phyloP scores from a whole-genome alignment of 2,329 filamentous ascomycete species.

The Talaromyces funiculosus region DNA sequence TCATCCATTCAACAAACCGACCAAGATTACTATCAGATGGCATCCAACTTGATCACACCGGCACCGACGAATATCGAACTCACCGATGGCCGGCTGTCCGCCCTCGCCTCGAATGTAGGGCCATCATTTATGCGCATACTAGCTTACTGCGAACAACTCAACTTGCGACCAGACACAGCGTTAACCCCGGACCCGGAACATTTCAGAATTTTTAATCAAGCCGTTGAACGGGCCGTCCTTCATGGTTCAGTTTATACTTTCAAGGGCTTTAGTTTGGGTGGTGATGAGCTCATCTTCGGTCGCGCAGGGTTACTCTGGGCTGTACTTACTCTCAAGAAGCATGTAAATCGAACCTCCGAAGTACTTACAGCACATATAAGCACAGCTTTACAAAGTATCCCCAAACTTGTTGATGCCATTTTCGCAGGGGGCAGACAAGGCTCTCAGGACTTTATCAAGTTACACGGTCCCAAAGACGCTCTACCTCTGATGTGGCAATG shows the following conservation, averaged over 20 bases:
- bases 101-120: slow-evolving; percentile 26
- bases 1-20: slow-evolving; percentile 17
- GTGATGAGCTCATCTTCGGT: slow-evolving; percentile 36
- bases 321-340: slow-evolving; percentile 30
- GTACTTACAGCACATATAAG: slow-evolving; percentile 15
- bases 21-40: slow-evolving; percentile 20
- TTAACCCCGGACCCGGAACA: slow-evolving; percentile 22
- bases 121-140: slow-evolving; percentile 24
- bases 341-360: slow-evolving; percentile 18
- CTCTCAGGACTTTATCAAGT: slow-evolving; percentile 24
- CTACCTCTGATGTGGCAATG: slow-evolving; percentile 40
- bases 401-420: slow-evolving; percentile 28
- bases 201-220: slow-evolving; percentile 25
- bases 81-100: slow-evolving; percentile 28
- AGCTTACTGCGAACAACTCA: slow-evolving; percentile 15
- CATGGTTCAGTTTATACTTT: slow-evolving; percentile 25
- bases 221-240: slow-evolving; percentile 24
- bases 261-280: slow-evolving; percentile 26
- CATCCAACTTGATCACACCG: slow-evolving; percentile 24
- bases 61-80: slow-evolving; percentile 21
- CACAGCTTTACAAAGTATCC: slow-evolving; percentile 25
- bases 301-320: slow-evolving; percentile 34
- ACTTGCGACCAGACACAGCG: slow-evolving; percentile 2
- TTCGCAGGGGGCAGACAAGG: slow-evolving; percentile 31
- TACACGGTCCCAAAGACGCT: slow-evolving; percentile 25